A percentile compares a stretch with the other conserved stretches of the same genome.
These are phyloP conservation scores for Mycena leptocephala DNA, from an alignment of 768 basidiomycete genomes.

Conservation along the genomic window DNA sequence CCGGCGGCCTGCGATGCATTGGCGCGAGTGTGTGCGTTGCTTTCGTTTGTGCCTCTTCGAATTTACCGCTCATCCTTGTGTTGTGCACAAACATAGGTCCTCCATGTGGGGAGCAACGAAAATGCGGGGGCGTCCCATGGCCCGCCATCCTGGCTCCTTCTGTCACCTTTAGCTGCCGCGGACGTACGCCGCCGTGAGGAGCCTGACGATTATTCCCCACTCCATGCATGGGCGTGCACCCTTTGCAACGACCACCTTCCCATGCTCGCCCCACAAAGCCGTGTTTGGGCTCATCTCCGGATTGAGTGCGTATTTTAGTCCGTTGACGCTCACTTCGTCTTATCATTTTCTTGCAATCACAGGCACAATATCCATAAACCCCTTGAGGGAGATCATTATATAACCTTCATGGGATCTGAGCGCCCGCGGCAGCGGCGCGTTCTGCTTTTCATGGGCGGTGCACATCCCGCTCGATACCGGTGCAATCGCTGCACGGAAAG, in stretches of 20 bases:
- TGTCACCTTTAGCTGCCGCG: background rate
- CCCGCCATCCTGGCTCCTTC: background rate
- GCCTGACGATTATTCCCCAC: background rate
- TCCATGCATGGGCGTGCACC: background rate
- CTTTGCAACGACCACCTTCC: background rate
- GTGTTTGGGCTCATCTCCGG: background rate
- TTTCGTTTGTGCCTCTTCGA: background rate
- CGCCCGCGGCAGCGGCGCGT: background rate
- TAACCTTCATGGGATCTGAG: background rate
- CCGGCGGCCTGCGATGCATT: background rate
- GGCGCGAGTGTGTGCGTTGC: conserved; percentile 16
- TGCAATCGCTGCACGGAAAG: background rate
- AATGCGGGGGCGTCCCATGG: background rate
- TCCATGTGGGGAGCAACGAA: background rate
- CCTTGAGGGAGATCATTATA: background rate
- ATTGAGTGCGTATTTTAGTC: background rate
- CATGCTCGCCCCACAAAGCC: background rate
- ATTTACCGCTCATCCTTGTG: background rate
- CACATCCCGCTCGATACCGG: background rate
- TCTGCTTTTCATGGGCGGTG: background rate
- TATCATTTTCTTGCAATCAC: background rate
- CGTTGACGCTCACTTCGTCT: background rate
- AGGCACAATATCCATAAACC: background rate
- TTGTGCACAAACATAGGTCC: background rate
- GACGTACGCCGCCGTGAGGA: conserved; percentile 3